Evolutionary conservation across 2,329 filamentous ascomycete species (phyloP).

Genomic region (Fusarium annulatum): DNA sequence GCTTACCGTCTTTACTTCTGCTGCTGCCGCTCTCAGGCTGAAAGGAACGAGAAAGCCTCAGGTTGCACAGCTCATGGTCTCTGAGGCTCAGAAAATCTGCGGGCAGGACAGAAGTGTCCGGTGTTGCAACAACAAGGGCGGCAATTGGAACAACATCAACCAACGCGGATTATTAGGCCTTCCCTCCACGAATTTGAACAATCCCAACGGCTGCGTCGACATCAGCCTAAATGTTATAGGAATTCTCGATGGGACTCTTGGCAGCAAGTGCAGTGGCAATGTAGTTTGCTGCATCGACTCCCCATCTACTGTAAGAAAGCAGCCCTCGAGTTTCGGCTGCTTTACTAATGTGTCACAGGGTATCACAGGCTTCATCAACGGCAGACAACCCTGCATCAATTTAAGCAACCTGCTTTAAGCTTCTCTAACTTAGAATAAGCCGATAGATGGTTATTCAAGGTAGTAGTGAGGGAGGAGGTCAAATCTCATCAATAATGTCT

Average conservation of each 20-base stretch:
- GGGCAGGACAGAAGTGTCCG: not conserved
- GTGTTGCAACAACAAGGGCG: not conserved
- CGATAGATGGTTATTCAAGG: not conserved
- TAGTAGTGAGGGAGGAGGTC: not conserved
- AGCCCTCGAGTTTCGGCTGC: not conserved
- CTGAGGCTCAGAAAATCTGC: not conserved
- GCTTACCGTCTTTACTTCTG: not conserved
- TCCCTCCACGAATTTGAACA: not conserved
- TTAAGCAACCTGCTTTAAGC: not conserved
- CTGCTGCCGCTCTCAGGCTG: not conserved
- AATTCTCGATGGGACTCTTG: not conserved
- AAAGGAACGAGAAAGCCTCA: not conserved
- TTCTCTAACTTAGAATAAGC: not conserved
- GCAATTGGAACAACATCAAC: not conserved
- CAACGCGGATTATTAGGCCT: not conserved
- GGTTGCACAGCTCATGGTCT: not conserved
- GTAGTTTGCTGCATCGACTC: not conserved
- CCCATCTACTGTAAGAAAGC: not conserved
- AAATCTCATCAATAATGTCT: fast-evolving
- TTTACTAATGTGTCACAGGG: not conserved
- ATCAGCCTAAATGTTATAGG: not conserved
- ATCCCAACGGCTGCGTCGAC: not conserved
- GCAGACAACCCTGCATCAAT: not conserved
- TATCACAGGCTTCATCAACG: not conserved
- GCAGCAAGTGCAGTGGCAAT: not conserved